Evolutionary conservation across 208 protist genomes (phyloP).

Genomic region (Perkinsela sp.): DNA sequence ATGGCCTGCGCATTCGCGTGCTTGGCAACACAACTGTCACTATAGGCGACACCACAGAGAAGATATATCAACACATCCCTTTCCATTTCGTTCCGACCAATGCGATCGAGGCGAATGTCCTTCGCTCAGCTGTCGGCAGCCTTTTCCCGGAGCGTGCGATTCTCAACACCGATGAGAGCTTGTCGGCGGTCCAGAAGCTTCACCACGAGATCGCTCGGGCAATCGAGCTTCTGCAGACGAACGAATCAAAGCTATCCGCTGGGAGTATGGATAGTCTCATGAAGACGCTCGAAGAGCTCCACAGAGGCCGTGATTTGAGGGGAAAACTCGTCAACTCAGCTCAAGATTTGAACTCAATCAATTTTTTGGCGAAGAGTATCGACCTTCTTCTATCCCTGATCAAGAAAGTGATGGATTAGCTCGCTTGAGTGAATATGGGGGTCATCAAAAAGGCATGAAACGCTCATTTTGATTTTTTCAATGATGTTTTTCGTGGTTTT

Average conservation of each 20-base stretch:
- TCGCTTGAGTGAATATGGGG: too few species aligned
- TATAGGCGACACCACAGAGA: background rate
- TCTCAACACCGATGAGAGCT: background rate
- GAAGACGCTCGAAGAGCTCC: too few species aligned
- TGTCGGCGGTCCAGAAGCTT: background rate
- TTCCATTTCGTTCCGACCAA: background rate
- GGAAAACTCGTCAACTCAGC: background rate
- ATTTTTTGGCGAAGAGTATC: background rate
- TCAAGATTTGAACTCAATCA: background rate
- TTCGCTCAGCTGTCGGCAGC: background rate
- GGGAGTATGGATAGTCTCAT: too few species aligned
- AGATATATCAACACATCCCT: background rate
- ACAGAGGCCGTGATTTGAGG: too few species aligned
- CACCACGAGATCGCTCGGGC: background rate
- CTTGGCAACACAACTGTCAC: background rate
- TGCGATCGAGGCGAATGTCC: background rate
- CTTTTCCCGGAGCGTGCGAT: background rate
- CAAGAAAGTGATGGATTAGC: background rate
- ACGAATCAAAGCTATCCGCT: too few species aligned
- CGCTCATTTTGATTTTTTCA: too few species aligned
- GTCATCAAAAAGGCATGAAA: too few species aligned
- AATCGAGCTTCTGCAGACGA: background rate
- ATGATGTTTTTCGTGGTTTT: too few species aligned
- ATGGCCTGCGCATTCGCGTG: background rate
- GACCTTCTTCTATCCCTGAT: background rate